Evolutionary conservation across 2,329 filamentous ascomycete species (phyloP).

Genomic region (Coniella lustricola): DNA sequence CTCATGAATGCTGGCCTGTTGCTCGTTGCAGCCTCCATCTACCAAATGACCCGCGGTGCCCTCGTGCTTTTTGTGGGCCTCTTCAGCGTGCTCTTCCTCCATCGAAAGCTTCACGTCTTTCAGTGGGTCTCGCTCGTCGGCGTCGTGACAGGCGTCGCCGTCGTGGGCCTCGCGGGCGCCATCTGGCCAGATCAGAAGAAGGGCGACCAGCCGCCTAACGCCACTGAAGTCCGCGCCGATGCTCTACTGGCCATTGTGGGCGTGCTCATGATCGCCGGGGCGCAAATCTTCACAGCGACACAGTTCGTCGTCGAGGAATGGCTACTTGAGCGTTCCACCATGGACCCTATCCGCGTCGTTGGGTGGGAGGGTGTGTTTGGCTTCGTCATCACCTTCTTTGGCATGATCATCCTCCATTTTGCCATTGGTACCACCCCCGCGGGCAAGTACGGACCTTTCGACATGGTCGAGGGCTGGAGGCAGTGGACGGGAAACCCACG

Average conservation of each 20-base stretch:
- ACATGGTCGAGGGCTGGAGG: conserved; percentile 76
- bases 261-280: conserved; percentile 82
- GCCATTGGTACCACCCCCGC: conserved; percentile 66
- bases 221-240: conserved; percentile 34
- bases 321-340: conserved; percentile 61
- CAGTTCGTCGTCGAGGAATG: conserved; percentile 96
- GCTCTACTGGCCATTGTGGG: conserved; percentile 69
- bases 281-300: conserved; percentile 92
- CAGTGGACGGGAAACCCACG: conserved; percentile 67
- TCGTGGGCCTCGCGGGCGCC: conserved; percentile 85
- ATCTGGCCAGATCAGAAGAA: conserved; percentile 64
- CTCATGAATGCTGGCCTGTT: conserved; percentile 94
- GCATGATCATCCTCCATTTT: conserved; percentile 75
- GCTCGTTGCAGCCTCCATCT: conserved; percentile 92
- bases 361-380: conserved; percentile 96
- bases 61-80: conserved; percentile 92
- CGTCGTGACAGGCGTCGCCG: conserved; percentile 78
- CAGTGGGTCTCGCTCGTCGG: conserved; percentile 87
- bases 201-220: conserved; percentile 24
- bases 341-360: conserved; percentile 82
- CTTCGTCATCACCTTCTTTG: conserved; percentile 68
- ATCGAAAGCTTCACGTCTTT: conserved; percentile 71
- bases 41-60: conserved; percentile 96
- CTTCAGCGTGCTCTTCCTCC: conserved; percentile 88
- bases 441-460: conserved; percentile 79